A percentile compares a stretch with the other conserved stretches of the same genome.
Evolutionary conservation across 2,329 filamentous ascomycete species (phyloP).

Genomic region (Pseudopyricularia cyperi): DNA sequence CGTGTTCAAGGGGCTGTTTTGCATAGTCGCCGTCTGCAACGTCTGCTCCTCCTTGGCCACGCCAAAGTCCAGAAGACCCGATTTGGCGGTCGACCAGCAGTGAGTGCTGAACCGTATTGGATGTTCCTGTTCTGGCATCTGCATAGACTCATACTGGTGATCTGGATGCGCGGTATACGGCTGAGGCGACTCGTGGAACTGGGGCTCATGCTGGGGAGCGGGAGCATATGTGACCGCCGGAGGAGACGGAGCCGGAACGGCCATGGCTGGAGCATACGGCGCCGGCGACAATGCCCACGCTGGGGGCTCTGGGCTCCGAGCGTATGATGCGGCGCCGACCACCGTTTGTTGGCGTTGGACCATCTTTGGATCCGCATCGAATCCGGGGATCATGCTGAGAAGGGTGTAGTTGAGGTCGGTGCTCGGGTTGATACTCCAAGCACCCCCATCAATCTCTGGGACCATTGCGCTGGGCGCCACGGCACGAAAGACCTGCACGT

Average conservation of each 20-base stretch:
- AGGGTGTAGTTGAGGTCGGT: slow-evolving; percentile 27
- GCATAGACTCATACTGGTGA: no score
- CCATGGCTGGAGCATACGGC: background rate
- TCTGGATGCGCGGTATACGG: no score
- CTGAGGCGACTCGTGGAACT: background rate
- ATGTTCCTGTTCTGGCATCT: slow-evolving; percentile 12
- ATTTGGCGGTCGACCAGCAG: slow-evolving; percentile 24
- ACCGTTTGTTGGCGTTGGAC: background rate
- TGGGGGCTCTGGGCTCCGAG: background rate
- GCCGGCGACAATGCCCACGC: background rate
- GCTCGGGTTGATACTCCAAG: slow-evolving; percentile 30
- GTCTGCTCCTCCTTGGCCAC: background rate
- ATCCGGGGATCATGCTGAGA: slow-evolving; percentile 34
- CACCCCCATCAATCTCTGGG: slow-evolving; percentile 8
- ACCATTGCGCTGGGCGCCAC: slow-evolving; percentile 11
- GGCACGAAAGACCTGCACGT: slow-evolving; percentile 41
- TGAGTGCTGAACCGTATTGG: slow-evolving; percentile 41
- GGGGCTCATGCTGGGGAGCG: background rate
- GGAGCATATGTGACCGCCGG: background rate
- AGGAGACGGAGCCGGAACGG: background rate
- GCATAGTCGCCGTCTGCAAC: slow-evolving; percentile 34
- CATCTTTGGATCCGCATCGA: slow-evolving; percentile 14
- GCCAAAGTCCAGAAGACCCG: background rate
- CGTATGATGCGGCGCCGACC: background rate
- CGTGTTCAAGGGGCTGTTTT: slow-evolving; percentile 53